Base-by-base conservation (phyloP, 257 asterid species). In the Gentiana macrophylla region DNA sequence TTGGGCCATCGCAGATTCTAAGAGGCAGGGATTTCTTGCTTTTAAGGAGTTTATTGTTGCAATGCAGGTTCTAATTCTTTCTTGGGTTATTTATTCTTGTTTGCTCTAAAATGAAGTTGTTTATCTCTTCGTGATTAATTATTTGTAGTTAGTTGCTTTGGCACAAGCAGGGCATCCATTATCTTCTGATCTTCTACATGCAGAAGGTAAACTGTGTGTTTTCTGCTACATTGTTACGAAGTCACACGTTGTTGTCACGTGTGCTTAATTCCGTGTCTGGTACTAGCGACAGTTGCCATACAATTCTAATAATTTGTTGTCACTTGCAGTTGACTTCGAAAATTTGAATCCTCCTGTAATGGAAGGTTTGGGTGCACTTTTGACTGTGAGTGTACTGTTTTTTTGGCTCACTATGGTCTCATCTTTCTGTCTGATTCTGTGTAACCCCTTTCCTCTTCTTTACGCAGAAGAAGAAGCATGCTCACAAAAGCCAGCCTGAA, bases 1-100 rank as follows among this genome's bases (percentile, higher is more conserved):
- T 53, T 92, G 97, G 97, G 96, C 98, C 9, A 77, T 92, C 49
- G 89, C 98, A 67, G 98, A 92, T 83, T 76, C 94, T 15, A 92
- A 77, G 66, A 70, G 97, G 65, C 98, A 87, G 72, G 98, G 98
- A 6, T 87, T 81, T 75, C 97, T 91, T 57, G 95, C 95, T 68
- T 70, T 92, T 59, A 92, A 70, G 69, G 98, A 88, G 67, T 92
- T 92, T 65, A 57, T 85, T 50, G 70, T 84, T 32, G 87, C 95
- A 51, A 81, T 85, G 94, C 97, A 92, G 97, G 98, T 88, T 72
- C 62, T 33, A 10, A 6, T 69, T 43, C 37, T 60, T 62, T 52
- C 49, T 35, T 55, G 32, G 37, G 44, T 55, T 46, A 41, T 55
- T 58, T 48, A 72, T 45, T 52, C 58, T 12, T 15, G 13, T 33